Conservation (phyloP, 768 basidiomycete species). For the Russula brevipes region DNA sequence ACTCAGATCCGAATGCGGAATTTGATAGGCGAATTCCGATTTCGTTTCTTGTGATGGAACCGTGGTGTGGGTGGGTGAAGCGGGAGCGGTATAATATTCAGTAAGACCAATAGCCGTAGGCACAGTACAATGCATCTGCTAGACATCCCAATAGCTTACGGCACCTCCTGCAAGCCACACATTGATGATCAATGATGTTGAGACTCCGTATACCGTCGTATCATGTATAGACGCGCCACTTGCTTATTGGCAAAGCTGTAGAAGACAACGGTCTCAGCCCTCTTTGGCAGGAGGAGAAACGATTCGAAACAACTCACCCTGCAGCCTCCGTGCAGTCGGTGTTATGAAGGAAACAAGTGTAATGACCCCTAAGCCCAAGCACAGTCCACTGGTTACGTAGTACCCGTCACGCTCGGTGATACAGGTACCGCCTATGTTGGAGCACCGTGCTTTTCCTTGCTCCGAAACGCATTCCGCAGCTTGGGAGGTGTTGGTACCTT, state of each 20-base stretch:
- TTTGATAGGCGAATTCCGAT: too few species aligned
- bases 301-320: slow-evolving; percentile 51
- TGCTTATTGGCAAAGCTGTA: slow-evolving; percentile 60
- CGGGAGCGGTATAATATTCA: too few species aligned
- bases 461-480: slow-evolving; percentile 91
- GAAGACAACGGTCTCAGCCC: neutral
- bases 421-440: slow-evolving; percentile 71
- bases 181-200: neutral
- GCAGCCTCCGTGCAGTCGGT: slow-evolving; percentile 78
- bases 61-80: too few species aligned
- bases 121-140: neutral
- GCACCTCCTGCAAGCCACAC: neutral
- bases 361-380: slow-evolving; percentile 68
- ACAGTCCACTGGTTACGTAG: slow-evolving; percentile 77
- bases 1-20: too few species aligned
- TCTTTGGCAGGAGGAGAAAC: neutral
- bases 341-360: slow-evolving; percentile 72
- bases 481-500: slow-evolving; percentile 29
- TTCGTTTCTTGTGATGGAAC: too few species aligned
- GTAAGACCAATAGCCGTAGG: neutral
- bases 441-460: slow-evolving; percentile 76
- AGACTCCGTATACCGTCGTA: neutral
- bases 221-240: slow-evolving; percentile 62
- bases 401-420: slow-evolving; percentile 87
- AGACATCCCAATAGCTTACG: neutral